Percentiles rank a stretch among this genome's conserved stretches.
These are phyloP conservation scores for Sporobolomyces pararoseus DNA, from an alignment of 768 basidiomycete species.

Conservation along the genomic window DNA sequence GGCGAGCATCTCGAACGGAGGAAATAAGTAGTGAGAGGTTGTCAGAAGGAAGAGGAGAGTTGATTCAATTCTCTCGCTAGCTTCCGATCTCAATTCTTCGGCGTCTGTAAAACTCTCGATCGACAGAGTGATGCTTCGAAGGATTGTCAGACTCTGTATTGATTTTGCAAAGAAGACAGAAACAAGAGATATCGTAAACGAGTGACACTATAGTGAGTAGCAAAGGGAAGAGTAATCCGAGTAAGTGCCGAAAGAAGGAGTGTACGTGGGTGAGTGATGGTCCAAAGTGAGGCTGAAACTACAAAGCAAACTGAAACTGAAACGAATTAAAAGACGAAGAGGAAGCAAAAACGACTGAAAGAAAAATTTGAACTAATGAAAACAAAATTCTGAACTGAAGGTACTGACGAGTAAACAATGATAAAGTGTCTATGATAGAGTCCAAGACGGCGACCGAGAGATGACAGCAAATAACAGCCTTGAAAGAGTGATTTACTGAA, in stretches of 20 bases:
- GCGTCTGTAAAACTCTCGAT: no score
- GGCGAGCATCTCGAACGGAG: not conserved
- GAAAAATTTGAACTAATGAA: no score
- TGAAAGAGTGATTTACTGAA: not conserved
- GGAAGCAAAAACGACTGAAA: no score
- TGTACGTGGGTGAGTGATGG: not conserved
- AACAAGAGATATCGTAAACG: not conserved
- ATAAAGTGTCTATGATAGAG: slow-evolving; percentile 1
- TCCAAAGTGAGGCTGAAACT: not conserved
- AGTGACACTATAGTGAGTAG: not conserved
- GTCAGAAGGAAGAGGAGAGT: not conserved
- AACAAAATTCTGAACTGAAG: not conserved
- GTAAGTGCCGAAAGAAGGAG: not conserved
- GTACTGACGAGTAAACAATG: no score
- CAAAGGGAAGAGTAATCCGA: not conserved
- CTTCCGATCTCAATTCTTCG: no score
- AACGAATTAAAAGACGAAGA: not conserved
- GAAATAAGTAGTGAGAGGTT: not conserved
- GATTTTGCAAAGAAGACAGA: not conserved
- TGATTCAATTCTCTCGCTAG: no score
- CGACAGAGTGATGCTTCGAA: no score
- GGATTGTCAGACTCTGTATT: no score
- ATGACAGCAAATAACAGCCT: no score
- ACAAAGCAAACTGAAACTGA: not conserved
- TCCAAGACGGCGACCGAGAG: no score